Percentiles rank a stretch among this genome's conserved stretches.
These are phyloP conservation scores for Euclidium syriacum DNA, from an alignment of 345 rosid species.

Conservation along the genomic window DNA sequence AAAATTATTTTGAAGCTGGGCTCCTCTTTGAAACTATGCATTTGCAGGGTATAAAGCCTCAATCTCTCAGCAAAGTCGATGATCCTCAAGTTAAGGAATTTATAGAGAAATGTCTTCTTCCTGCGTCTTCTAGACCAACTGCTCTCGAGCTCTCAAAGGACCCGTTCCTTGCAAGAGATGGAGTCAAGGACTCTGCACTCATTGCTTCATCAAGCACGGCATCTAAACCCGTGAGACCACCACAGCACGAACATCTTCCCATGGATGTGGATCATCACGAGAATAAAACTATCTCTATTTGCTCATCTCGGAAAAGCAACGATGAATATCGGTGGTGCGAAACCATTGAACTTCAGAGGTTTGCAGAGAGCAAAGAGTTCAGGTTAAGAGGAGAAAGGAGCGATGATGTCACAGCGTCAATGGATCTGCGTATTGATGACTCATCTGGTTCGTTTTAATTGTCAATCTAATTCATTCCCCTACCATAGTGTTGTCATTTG, in stretches of 20 bases:
- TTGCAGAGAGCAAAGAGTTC: slow-evolving; percentile 50
- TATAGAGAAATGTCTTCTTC: slow-evolving; percentile 87
- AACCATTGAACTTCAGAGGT: slow-evolving; percentile 45
- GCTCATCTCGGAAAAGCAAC: slow-evolving; percentile 39
- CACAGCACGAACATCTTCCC: slow-evolving; percentile 34
- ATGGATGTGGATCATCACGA: slow-evolving; percentile 56
- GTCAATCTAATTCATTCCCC: background rate
- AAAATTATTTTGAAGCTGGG: background rate
- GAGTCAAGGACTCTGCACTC: slow-evolving; percentile 35
- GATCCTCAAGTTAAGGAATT: slow-evolving; percentile 63
- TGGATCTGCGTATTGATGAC: slow-evolving; percentile 57
- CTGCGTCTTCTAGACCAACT: slow-evolving; percentile 56
- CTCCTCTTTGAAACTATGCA: slow-evolving; percentile 21
- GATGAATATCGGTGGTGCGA: slow-evolving; percentile 33
- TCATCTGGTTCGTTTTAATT: slow-evolving; percentile 35
- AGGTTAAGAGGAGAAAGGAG: slow-evolving; percentile 49
- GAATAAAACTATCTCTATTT: slow-evolving; percentile 35
- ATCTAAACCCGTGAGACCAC: slow-evolving; percentile 27
- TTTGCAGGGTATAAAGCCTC: slow-evolving; percentile 67
- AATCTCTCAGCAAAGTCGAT: slow-evolving; percentile 63
- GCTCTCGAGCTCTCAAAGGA: slow-evolving; percentile 73
- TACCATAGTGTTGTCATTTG: background rate
- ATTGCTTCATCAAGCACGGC: slow-evolving; percentile 25
- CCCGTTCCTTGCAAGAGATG: slow-evolving; percentile 52
- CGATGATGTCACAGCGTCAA: slow-evolving; percentile 42